Conservation (phyloP, 2,329 filamentous ascomycete species). For the Elsinoe batatas region DNA sequence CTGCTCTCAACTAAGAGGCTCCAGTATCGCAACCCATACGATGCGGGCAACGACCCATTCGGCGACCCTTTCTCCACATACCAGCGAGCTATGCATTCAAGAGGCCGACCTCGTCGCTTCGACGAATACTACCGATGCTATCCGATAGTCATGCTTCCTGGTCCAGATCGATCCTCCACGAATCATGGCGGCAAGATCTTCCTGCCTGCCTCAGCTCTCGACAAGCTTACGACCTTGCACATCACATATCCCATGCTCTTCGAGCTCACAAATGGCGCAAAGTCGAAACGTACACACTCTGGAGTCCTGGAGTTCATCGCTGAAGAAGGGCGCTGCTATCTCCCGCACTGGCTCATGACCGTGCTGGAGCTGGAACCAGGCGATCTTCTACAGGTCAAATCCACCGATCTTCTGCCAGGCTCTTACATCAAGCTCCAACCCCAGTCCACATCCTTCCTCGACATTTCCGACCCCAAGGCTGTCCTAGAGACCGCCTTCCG, state of each 20-base stretch:
- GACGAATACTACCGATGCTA: conserved; percentile 99
- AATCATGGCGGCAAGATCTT: conserved; percentile 98
- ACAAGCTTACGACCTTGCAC: conserved; percentile 91
- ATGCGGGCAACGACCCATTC: conserved; percentile 34
- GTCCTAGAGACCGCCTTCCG: conserved; percentile 94
- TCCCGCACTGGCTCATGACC: conserved; percentile 97
- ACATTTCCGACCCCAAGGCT: conserved; percentile 94
- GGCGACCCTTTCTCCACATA: conserved; percentile 46
- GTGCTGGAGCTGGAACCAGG: conserved; percentile 81
- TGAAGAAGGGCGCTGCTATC: conserved; percentile 90
- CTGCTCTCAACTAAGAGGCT: background rate
- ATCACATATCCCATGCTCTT: conserved; percentile 97
- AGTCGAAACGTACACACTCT: conserved; percentile 72
- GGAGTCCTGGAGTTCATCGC: conserved; percentile 96
- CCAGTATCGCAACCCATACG: conserved; percentile 40
- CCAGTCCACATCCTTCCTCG: conserved; percentile 84
- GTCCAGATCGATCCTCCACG: conserved; percentile 75
- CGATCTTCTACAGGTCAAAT: conserved; percentile 90
- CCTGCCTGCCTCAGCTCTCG: conserved; percentile 87
- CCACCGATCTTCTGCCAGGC: conserved; percentile 81
- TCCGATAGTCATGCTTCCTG: conserved; percentile 86
- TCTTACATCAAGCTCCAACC: conserved; percentile 94
- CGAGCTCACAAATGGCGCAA: conserved; percentile 83
- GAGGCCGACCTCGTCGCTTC: conserved; percentile 61
- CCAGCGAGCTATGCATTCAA: conserved; percentile 43